Conservation (phyloP, 495 filamentous ascomycete species). For the Geopyxis carbonaria region DNA sequence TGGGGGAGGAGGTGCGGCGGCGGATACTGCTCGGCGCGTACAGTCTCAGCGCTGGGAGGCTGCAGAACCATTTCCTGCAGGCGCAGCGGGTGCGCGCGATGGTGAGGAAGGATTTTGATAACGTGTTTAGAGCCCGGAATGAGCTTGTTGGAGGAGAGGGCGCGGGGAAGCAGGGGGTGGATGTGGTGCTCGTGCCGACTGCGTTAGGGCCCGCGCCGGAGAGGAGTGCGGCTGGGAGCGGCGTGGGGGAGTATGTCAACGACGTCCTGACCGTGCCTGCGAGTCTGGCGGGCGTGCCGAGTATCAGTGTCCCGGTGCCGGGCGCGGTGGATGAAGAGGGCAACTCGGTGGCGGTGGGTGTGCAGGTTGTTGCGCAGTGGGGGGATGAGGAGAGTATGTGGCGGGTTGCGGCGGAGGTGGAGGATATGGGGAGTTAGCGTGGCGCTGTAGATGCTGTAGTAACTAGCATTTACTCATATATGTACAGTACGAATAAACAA, state of each 20-base stretch:
- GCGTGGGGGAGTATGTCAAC: constrained; percentile 54
- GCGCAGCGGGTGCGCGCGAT: constrained; percentile 75
- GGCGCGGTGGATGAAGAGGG: constrained; percentile 22
- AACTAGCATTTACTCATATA: too few relatives aligned
- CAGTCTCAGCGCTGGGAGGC: constrained; percentile 72
- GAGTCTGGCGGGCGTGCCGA: constrained; percentile 78
- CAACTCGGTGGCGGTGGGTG: constrained; percentile 44
- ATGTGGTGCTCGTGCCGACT: constrained; percentile 78
- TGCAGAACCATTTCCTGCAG: constrained; percentile 92
- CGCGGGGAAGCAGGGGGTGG: constrained; percentile 39
- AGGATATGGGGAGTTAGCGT: constrained; percentile 12
- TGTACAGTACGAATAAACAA: too few relatives aligned
- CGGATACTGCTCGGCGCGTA: constrained; percentile 83
- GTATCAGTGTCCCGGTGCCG: constrained; percentile 62
- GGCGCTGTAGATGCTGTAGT: too few relatives aligned
- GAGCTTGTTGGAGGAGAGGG: constrained; percentile 37
- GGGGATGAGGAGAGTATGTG: constrained; percentile 62
- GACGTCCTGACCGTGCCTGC: constrained; percentile 95
- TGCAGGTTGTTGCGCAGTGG: constrained; percentile 85
- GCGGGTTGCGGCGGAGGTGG: constrained; percentile 35
- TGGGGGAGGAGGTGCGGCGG: constrained; percentile 70
- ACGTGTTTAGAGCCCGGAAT: constrained; percentile 51
- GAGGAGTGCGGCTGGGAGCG: constrained; percentile 29
- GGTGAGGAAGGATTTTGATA: constrained; percentile 70
- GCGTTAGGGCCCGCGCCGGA: constrained; percentile 61